These are phyloP conservation scores for Protoeuglena noctilucae DNA, from an alignment of 139 green algal species.

Conservation along the genomic window DNA sequence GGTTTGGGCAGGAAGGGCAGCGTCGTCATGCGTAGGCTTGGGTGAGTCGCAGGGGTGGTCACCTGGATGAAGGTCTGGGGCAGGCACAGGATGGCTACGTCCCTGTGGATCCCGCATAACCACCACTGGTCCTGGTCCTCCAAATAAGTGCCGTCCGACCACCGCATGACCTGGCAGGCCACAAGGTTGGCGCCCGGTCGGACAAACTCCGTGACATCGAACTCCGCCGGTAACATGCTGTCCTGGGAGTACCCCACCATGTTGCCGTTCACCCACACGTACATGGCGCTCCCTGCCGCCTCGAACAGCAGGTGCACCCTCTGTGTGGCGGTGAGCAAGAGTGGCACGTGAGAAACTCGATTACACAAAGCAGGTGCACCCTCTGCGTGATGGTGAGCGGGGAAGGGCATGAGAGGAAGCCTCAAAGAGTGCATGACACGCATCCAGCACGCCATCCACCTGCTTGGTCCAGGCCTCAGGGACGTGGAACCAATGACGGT, in stretches of 20 bases:
- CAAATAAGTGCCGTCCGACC: constrained; percentile 87
- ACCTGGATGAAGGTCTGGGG: constrained; percentile 16
- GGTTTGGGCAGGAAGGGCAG: too few relatives aligned
- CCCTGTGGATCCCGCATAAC: constrained; percentile 73
- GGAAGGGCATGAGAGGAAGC: too few relatives aligned
- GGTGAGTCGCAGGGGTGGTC: too few relatives aligned
- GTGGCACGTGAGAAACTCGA: too few relatives aligned
- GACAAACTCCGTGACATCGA: constrained; percentile 59
- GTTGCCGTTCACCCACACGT: constrained; percentile 78
- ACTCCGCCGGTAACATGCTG: constrained; percentile 77
- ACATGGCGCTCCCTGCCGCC: constrained; percentile 67
- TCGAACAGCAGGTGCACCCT: constrained; percentile 64
- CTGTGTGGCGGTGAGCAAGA: too few relatives aligned
- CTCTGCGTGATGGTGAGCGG: too few relatives aligned
- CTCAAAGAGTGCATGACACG: too few relatives aligned
- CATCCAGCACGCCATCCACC: too few relatives aligned
- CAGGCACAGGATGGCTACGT: constrained; percentile 56
- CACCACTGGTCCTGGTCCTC: constrained; percentile 97
- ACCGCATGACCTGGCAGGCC: constrained; percentile 67
- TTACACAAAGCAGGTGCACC: too few relatives aligned
- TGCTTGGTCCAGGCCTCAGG: constrained; percentile 14
- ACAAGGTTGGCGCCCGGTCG: constrained; percentile 33
- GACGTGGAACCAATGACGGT: constrained; percentile 48
- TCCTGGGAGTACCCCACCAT: constrained; percentile 81
- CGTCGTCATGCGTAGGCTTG: too few relatives aligned